These are phyloP conservation scores for Heritiera littoralis DNA, from an alignment of 345 rosid genomes.

Conservation along the genomic window DNA sequence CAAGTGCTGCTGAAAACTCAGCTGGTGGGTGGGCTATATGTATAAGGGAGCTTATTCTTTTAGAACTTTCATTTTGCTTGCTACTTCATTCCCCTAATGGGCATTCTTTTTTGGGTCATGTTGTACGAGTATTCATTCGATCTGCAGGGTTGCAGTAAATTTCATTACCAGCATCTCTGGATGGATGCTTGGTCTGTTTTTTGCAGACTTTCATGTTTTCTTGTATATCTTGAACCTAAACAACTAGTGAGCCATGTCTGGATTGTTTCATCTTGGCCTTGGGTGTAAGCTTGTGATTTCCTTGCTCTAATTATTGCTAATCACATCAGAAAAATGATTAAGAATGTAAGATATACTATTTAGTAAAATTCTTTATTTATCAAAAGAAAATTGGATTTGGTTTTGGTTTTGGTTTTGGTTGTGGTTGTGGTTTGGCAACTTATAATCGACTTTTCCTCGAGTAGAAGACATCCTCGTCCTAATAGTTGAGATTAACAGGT, in stretches of 20 bases:
- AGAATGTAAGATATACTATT: no score
- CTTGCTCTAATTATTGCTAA: neutral
- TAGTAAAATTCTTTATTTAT: neutral
- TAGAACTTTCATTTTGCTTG: neutral
- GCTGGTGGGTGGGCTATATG: neutral
- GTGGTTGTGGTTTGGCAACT: neutral
- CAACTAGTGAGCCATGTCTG: neutral
- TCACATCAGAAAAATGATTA: neutral
- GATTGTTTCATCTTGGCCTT: neutral
- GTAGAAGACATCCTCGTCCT: neutral
- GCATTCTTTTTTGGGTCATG: neutral
- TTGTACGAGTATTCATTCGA: neutral
- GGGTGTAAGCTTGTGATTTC: neutral
- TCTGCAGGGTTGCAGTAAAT: constrained; percentile 12
- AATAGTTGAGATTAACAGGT: neutral
- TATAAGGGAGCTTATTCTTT: constrained; percentile 10
- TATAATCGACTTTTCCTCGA: neutral
- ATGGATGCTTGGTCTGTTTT: neutral
- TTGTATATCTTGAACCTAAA: neutral
- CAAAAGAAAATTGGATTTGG: no score
- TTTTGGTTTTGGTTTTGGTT: no score
- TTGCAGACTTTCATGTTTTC: neutral
- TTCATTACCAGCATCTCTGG: neutral
- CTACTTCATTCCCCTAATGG: neutral
- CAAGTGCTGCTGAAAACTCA: constrained; percentile 13